Base-by-base conservation (phyloP, 495 filamentous ascomycete genomes). In the Trypethelium eluteriae region DNA sequence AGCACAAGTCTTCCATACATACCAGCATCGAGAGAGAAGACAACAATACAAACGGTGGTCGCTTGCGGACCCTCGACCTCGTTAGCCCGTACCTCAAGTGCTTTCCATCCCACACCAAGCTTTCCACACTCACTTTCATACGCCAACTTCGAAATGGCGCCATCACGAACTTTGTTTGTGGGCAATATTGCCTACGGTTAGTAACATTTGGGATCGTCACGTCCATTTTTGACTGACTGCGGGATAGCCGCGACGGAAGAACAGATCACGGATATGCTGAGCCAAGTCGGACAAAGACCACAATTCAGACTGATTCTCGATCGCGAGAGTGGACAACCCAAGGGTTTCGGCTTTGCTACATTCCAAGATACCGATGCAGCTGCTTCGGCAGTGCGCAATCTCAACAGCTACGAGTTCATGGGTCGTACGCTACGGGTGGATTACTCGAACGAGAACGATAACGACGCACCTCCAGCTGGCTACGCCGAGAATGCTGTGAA, bases 401-500 rank as follows among this genome's bases (percentile, higher is more conserved):
- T 98, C 39, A 96, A 98, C 79, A 91, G 96, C 74, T 86, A 93
- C 81, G 93, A 98, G 75, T 87, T 96, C 67, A 96, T 96, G 91
- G 91, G 91, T 32, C 86, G 94, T 64, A 96, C 95, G 73, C 83
- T 98, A 65, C 86, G 93, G 38, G 94, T 98, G 39, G 94, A 96
- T 75, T 98, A 92, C 76, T 92, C 89, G 36, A 94, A 96, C 75
- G 92, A 96, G 74, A 90, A 90, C 35, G 88, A 87, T 62, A 87
- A 88, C 64, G 88, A 72, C 12, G 50, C 57, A 1, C 70, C 76
- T 70, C 71, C 70, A 71, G 63, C 68, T 59, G 69, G 50, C 36
- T 49, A 63, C 67, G 57, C 35, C 14, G 10, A 46, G 10, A 66
- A 66, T 66, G 65, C 38, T 32, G 68, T 62, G 50, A 79, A 79